Evolutionary conservation across 2,329 filamentous ascomycete species (phyloP).

Genomic region (Aspergillus brunneoviolaceus): DNA sequence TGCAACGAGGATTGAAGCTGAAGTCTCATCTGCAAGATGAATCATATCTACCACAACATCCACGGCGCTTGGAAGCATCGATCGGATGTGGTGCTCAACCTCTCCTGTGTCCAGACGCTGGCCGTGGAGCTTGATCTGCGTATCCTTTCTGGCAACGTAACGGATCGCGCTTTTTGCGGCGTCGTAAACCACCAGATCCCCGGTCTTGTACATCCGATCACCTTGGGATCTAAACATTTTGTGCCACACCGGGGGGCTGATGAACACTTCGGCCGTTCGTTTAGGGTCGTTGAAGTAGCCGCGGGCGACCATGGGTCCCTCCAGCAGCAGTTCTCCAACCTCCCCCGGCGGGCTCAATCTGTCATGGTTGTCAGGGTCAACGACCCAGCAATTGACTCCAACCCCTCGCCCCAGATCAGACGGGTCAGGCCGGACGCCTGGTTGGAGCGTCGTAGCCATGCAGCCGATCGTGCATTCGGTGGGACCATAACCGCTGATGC

Average conservation of each 20-base stretch:
- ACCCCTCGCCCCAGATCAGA: not conserved
- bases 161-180: not conserved
- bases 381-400: conserved; percentile 5
- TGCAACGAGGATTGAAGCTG: not conserved
- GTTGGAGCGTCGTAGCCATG: not conserved
- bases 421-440: not conserved
- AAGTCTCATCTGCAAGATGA: not conserved
- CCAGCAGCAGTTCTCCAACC: conserved; percentile 1
- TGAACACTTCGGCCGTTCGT: not conserved
- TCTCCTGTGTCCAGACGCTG: conserved; percentile 1
- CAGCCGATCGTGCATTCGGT: not conserved
- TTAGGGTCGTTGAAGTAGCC: not conserved
- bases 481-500: conserved; percentile 3
- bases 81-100: not conserved
- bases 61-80: not conserved
- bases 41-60: not conserved
- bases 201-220: not conserved
- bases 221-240: not conserved
- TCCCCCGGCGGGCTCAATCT: not conserved
- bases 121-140: conserved; percentile 31
- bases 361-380: not conserved
- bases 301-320: not conserved
- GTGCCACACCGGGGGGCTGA: not conserved
- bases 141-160: conserved; percentile 53
- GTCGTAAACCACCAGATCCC: conserved; percentile 17